Conservation (phyloP, 306 rosid species). For the Fagus crenata region DNA sequence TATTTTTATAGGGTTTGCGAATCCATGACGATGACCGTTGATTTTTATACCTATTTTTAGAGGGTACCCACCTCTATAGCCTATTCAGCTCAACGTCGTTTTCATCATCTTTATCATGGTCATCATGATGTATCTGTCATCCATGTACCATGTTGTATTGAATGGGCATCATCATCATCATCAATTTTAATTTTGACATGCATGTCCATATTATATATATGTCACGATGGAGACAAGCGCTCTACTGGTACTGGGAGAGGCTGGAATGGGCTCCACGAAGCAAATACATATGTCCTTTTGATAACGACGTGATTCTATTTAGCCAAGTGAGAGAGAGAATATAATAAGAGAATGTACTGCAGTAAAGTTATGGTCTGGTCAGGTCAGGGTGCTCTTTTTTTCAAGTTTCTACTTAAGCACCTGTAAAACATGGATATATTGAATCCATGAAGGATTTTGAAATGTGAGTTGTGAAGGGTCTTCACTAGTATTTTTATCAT, state of each 20-base stretch:
- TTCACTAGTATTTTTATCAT: too few relatives aligned
- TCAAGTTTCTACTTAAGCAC: too few relatives aligned
- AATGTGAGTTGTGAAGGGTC: too few relatives aligned
- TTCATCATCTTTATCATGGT: background rate
- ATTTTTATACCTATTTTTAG: conserved; percentile 4
- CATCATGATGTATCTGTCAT: too few relatives aligned
- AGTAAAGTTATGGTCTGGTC: too few relatives aligned
- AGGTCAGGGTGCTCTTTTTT: too few relatives aligned
- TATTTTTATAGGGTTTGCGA: background rate
- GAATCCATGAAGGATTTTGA: too few relatives aligned
- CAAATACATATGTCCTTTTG: conserved; percentile 1
- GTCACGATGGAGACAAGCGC: conserved; percentile 28
- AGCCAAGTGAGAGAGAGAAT: background rate
- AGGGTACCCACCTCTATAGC: background rate
- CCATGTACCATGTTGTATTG: too few relatives aligned
- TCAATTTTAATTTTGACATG: too few relatives aligned
- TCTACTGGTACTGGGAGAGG: background rate
- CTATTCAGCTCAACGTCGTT: background rate
- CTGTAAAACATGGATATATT: too few relatives aligned
- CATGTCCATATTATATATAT: background rate
- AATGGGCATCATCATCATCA: too few relatives aligned
- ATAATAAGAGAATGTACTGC: background rate
- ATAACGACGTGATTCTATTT: conserved; percentile 8
- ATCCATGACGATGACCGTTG: background rate
- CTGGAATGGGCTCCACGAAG: conserved; percentile 7